A percentile compares a stretch with the other conserved stretches of the same genome.
Evolutionary conservation across 352 stramenopile species (phyloP).

Genomic region (Phytophthora pini): DNA sequence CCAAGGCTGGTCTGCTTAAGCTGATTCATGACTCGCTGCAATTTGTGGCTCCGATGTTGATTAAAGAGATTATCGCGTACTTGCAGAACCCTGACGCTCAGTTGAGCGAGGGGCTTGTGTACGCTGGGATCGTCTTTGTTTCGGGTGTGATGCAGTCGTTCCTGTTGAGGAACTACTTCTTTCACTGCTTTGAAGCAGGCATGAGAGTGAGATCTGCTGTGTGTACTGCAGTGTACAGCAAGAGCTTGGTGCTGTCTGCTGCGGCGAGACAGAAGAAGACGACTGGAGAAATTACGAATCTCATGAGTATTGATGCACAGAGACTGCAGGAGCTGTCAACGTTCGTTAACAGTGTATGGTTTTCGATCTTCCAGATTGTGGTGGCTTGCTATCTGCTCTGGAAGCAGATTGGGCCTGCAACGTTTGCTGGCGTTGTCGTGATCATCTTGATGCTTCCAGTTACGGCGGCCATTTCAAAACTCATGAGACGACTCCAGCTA

Average conservation of each 20-base stretch:
- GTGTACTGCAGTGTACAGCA: slow-evolving; percentile 57
- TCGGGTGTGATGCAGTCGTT: slow-evolving; percentile 65
- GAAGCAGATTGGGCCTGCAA: slow-evolving; percentile 67
- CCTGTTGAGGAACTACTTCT: slow-evolving; percentile 68
- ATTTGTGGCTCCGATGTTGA: slow-evolving; percentile 65
- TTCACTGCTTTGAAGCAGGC: slow-evolving; percentile 68
- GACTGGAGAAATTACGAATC: slow-evolving; percentile 94
- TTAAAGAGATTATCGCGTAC: slow-evolving; percentile 74
- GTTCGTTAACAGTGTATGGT: slow-evolving; percentile 91
- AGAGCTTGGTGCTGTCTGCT: slow-evolving; percentile 78
- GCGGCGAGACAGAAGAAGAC: slow-evolving; percentile 58
- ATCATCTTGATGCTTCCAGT: slow-evolving; percentile 92
- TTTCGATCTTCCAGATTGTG: slow-evolving; percentile 69
- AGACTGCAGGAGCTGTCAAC: slow-evolving; percentile 91
- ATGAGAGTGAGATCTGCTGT: slow-evolving; percentile 60
- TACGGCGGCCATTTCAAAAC: slow-evolving; percentile 76
- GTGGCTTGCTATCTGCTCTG: slow-evolving; percentile 61
- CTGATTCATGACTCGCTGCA: slow-evolving; percentile 64
- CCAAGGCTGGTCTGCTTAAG: slow-evolving; percentile 59
- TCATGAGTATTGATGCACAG: slow-evolving; percentile 95
- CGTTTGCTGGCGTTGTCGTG: slow-evolving; percentile 88
- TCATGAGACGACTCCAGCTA: slow-evolving; percentile 84
- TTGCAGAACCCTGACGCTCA: slow-evolving; percentile 54
- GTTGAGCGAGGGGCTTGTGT: slow-evolving; percentile 49
- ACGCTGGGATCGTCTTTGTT: slow-evolving; percentile 58